Evolutionary conservation across 2,329 filamentous ascomycete species (phyloP).

Genomic region (Microsporum ferrugineum): DNA sequence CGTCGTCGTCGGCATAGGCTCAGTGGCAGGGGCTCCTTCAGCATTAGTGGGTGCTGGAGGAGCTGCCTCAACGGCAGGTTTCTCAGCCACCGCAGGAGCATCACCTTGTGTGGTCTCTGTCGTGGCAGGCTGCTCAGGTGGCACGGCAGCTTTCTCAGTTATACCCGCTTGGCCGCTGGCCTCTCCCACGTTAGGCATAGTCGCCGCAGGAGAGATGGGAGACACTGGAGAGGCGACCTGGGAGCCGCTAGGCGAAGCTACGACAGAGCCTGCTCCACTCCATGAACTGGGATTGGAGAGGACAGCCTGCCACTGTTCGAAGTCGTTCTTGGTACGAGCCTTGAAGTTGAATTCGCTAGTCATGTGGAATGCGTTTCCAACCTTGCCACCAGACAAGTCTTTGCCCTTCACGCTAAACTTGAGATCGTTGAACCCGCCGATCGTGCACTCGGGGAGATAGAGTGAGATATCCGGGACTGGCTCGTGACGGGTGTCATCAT

Average conservation of each 20-base stretch:
- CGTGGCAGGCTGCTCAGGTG: neutral
- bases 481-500: conserved; percentile 54
- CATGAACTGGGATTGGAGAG: conserved; percentile 2
- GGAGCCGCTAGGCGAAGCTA: neutral
- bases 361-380: conserved; percentile 71
- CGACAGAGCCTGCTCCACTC: neutral
- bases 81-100: neutral
- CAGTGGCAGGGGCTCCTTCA: neutral
- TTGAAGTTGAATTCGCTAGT: conserved; percentile 76
- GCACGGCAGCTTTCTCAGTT: neutral
- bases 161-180: neutral
- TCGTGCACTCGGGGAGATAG: conserved; percentile 78
- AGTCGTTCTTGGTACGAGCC: conserved; percentile 67
- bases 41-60: neutral
- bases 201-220: conserved; percentile 3
- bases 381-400: conserved; percentile 63
- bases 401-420: conserved; percentile 97
- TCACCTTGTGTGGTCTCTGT: neutral
- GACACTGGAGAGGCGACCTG: conserved; percentile 3
- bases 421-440: conserved; percentile 59
- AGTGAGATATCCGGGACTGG: conserved; percentile 69
- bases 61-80: neutral
- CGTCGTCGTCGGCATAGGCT: neutral
- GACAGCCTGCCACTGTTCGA: conserved; percentile 56
- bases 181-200: neutral